Evolutionary conservation across 169 alveolate genomes (phyloP), one percentile per base, ranked within the genome.

Genomic region (Hepatocystis sp.): DNA sequence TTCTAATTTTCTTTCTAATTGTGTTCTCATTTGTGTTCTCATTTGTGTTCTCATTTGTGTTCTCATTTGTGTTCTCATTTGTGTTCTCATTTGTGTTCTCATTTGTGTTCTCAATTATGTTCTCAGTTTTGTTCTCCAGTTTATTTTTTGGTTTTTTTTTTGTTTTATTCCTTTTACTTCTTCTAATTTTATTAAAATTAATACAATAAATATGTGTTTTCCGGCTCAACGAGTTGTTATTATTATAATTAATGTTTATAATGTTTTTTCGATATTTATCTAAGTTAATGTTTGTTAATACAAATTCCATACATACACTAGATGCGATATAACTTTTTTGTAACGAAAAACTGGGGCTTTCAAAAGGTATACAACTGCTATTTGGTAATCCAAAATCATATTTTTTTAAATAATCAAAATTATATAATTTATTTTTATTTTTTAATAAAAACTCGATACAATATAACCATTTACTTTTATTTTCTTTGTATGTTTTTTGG

Each of bases 261-360:
- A 76, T 58, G 39, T 76, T 46, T 25, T 49, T 58, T 76, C 76
- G 36, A 34, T 76, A 76, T 32, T 58, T 76, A 46, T 58, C 88
- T 34, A 76, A 15, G 8, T 76, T 76, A 40, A 76, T 56, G 58
- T 76, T 76, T 25, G 88, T 76, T 28, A 76, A 42, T 11, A 76
- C 44, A 34, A 56, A 76, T 39, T 76, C 88, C 30, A 58, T 58
- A 5, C 58, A 76, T 0, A 58, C 67, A 30, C 34, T 58, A 0
- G 88, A 76, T n/a, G 27, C 58, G 40, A 58, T 46, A 2, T 76
- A 76, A 58, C 58, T 76, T 76, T 39, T 76, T 58, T 76, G 88
- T 17, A 76, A 39, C 1, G 88, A 76, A 76, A 76, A 76, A 17
- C 39, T 58, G 30, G 88, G 58, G 47, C 46, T 76, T 44, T 56